Evolutionary conservation across 805 yeast species (phyloP), one percentile per base, ranked within the genome.

Genomic region (Metschnikowia cerradonensis): DNA sequence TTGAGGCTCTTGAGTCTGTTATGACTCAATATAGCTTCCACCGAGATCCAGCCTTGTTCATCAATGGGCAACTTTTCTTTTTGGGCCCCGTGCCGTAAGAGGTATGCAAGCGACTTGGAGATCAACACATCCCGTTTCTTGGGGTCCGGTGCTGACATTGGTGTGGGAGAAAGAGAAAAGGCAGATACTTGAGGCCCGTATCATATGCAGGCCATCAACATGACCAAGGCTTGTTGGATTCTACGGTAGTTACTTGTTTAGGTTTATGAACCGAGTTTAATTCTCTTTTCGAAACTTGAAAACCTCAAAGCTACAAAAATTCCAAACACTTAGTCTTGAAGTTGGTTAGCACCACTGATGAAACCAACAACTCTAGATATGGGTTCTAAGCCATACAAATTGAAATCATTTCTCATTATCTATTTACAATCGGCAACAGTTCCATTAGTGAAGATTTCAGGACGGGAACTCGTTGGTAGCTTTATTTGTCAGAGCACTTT

Each of bases 21-120:
- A 60, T 84, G 84, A 1, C 56, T 54, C 11, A 92, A 69, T 1
- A 94, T 53, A 6, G 76, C 80, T 0, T 63, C 57, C 2, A 91
- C 62, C 1, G 72, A 60, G 3, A 88, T 78, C 67, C 78, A 90
- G 0, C 99, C 99, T 26, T 79, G 69, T 0, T 63, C 52, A 60
- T 86, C 88, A 2, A 94, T 87, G 2, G 70, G 56, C 13, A 94
- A 66, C 0, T 78, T 76, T 58, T 89, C 94, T 47, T 81, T 78
- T 14, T 67, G 62, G 0, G 98, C 98, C 3, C 87, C 89, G 62
- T 92, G 99, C n/a, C 99, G 75, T 1, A 92, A 77, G 1, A 94
- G 71, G 58, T 86, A 84, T 5, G 96, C 79, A 31, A 94, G 70
- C 0, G 88, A 73, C 56, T 88, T 88, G 6, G 97, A 89, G 15